Conservation (phyloP, 2,329 filamentous ascomycete genomes). For the Fusarium musae region DNA sequence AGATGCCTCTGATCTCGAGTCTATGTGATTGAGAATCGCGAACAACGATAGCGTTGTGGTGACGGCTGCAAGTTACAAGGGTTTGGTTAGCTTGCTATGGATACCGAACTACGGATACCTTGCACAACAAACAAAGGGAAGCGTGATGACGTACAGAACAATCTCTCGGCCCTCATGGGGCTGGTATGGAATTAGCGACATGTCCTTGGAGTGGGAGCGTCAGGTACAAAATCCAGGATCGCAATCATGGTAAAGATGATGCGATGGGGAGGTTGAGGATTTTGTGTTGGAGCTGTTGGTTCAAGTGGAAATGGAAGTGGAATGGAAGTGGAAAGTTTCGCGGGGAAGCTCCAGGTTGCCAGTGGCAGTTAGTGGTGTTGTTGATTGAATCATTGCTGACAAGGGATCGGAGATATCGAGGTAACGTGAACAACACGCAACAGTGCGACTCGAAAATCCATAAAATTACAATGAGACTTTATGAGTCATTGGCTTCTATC, state of each 20-base stretch:
- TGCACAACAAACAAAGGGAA: slow-evolving; percentile 10
- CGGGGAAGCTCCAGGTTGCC: slow-evolving; percentile 19
- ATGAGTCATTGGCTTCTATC: background rate
- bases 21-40: slow-evolving; percentile 87
- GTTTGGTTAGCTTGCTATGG: slow-evolving; percentile 16
- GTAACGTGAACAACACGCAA: slow-evolving; percentile 11
- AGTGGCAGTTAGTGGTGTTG: slow-evolving; percentile 9
- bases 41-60: slow-evolving; percentile 91
- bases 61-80: slow-evolving; percentile 77
- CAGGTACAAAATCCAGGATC: slow-evolving; percentile 34
- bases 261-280: slow-evolving; percentile 7
- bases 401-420: background rate
- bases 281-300: slow-evolving; percentile 7
- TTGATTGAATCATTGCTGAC: slow-evolving; percentile 28
- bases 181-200: slow-evolving; percentile 82
- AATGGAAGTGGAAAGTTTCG: slow-evolving; percentile 18
- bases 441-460: background rate
- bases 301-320: background rate
- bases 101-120: background rate
- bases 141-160: slow-evolving; percentile 75
- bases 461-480: background rate
- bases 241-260: slow-evolving; percentile 36
- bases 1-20: slow-evolving; percentile 81
- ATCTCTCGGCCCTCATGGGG: slow-evolving; percentile 80
- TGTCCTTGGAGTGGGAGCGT: slow-evolving; percentile 40